Evolutionary conservation across 345 rosid genomes (phyloP).

Genomic region (Trapa bicornis): DNA sequence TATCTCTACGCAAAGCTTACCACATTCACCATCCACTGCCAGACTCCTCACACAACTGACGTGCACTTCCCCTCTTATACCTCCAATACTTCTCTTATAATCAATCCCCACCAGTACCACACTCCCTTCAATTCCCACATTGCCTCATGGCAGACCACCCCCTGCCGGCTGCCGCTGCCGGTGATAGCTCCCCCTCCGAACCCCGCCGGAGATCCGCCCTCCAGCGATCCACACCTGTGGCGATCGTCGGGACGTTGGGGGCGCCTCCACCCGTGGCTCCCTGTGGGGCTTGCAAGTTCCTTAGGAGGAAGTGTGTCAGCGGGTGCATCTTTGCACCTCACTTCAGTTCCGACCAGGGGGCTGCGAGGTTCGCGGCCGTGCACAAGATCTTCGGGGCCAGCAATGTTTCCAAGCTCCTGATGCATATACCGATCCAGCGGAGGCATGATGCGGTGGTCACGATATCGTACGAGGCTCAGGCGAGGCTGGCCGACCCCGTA

Average conservation of each 20-base stretch:
- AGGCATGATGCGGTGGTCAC: slow-evolving; percentile 91
- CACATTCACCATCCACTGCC: slow-evolving; percentile 47
- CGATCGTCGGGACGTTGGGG: not conserved
- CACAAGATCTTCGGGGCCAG: slow-evolving; percentile 97
- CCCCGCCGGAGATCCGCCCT: slow-evolving; percentile 28
- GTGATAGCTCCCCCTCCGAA: slow-evolving; percentile 22
- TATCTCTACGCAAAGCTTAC: slow-evolving; percentile 14
- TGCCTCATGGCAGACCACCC: slow-evolving; percentile 34
- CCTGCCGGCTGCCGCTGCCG: slow-evolving; percentile 12
- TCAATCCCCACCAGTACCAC: slow-evolving; percentile 22
- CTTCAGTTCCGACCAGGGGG: slow-evolving; percentile 86
- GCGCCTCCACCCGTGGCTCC: slow-evolving; percentile 37
- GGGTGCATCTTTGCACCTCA: slow-evolving; percentile 96
- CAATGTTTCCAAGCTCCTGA: slow-evolving; percentile 72
- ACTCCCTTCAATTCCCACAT: slow-evolving; percentile 15
- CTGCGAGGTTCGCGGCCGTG: slow-evolving; percentile 88
- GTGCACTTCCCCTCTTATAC: slow-evolving; percentile 25
- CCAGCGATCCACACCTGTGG: not conserved
- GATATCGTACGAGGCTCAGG: slow-evolving; percentile 88
- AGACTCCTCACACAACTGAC: slow-evolving; percentile 63
- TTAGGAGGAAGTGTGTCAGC: slow-evolving; percentile 80
- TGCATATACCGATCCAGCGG: slow-evolving; percentile 69
- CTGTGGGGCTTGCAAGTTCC: slow-evolving; percentile 95
- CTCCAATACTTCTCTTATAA: slow-evolving; percentile 17
- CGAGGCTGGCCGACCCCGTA: slow-evolving; percentile 89